Evolutionary conservation across 495 filamentous ascomycete genomes (phyloP).

Genomic region (Aspergillus ostianus): DNA sequence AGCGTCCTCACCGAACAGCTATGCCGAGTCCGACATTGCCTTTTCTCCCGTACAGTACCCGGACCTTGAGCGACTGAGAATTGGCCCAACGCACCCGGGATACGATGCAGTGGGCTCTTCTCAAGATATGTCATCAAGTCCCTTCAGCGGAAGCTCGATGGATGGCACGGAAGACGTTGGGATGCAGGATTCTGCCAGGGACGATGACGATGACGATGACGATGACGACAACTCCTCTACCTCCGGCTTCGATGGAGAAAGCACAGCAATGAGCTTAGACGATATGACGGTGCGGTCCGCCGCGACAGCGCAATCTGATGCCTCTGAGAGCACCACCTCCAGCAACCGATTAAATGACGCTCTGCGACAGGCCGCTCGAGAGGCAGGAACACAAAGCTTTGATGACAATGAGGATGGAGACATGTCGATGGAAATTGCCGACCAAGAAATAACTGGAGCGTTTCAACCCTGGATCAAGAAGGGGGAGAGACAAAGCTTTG

Average conservation of each 20-base stretch:
- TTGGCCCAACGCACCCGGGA: constrained; percentile 18
- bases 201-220: constrained; percentile 58
- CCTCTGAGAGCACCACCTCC: constrained; percentile 59
- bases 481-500: constrained; percentile 42
- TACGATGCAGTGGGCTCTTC: constrained; percentile 19
- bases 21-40: constrained; percentile 55
- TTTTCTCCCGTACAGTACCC: constrained; percentile 70
- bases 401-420: constrained; percentile 61
- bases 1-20: constrained; percentile 63
- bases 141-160: constrained; percentile 69
- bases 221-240: constrained; percentile 49
- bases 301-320: constrained; percentile 52
- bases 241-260: constrained; percentile 65
- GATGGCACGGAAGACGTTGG: constrained; percentile 56
- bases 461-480: constrained; percentile 68
- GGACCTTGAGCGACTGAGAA: constrained; percentile 56
- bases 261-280: constrained; percentile 71
- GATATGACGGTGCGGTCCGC: constrained; percentile 68
- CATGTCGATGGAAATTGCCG: constrained; percentile 70
- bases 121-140: constrained; percentile 71
- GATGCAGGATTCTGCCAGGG: constrained; percentile 42
- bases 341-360: constrained; percentile 71
- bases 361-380: constrained; percentile 69
- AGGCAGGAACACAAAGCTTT: constrained; percentile 64
- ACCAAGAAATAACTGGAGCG: constrained; percentile 75